These are phyloP conservation scores for Iberis pinnata DNA, from an alignment of 345 rosid genomes.

Conservation along the genomic window DNA sequence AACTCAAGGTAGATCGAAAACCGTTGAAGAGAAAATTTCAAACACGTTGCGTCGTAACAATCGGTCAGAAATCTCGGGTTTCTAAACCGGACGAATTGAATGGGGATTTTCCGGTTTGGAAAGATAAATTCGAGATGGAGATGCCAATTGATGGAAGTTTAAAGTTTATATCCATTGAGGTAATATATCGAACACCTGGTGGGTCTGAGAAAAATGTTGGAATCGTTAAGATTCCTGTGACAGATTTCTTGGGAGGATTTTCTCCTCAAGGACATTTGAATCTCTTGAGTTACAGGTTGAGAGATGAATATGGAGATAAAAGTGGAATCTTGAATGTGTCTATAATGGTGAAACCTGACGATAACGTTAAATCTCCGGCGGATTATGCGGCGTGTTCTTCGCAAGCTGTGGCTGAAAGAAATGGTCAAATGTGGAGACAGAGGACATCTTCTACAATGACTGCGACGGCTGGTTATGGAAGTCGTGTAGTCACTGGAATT, in stretches of 20 bases:
- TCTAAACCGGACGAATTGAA: conserved; percentile 32
- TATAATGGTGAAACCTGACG: conserved; percentile 35
- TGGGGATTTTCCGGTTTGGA: conserved; percentile 54
- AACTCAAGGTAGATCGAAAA: conserved; percentile 37
- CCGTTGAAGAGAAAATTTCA: conserved; percentile 37
- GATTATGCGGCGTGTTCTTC: conserved; percentile 16
- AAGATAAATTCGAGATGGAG: conserved; percentile 40
- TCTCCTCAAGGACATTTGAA: conserved; percentile 45
- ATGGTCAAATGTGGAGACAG: conserved; percentile 24
- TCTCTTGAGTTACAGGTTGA: conserved; percentile 63
- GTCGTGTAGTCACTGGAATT: conserved; percentile 41
- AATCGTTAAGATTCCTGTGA: conserved; percentile 37
- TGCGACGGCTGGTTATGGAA: background rate
- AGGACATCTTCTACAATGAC: conserved; percentile 20
- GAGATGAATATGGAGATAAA: conserved; percentile 37
- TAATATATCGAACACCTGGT: conserved; percentile 28
- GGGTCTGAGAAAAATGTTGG: conserved; percentile 36
- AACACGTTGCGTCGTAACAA: conserved; percentile 27
- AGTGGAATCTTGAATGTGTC: conserved; percentile 63
- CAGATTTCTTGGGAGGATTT: conserved; percentile 51
- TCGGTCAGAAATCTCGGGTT: conserved; percentile 12
- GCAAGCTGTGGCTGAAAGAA: conserved; percentile 11
- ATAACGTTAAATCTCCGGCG: conserved; percentile 1
- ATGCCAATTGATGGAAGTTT: conserved; percentile 30
- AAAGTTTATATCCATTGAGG: conserved; percentile 38